Evolutionary conservation across 768 basidiomycete genomes (phyloP), one percentile per base, ranked within the genome.

Genomic region (Termitomyces sp.): DNA sequence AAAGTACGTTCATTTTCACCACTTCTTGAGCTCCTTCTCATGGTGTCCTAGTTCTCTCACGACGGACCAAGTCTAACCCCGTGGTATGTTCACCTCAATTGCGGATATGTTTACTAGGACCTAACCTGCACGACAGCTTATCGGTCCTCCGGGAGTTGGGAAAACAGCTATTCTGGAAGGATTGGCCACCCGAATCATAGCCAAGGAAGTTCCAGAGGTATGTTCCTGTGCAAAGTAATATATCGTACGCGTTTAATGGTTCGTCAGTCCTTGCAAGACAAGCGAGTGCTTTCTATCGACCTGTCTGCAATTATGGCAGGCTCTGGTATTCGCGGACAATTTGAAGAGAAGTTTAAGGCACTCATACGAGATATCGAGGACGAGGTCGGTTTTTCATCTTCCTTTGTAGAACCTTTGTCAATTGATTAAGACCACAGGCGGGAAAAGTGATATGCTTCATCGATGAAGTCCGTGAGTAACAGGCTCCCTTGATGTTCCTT

Each of bases 91-190:
- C 19, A 8, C 19, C 40, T 17, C 40, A 17, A 17, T 21, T 6
- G 3, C 30, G 34, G 7, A 47, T 10, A 6, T 2, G 19, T 49
- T 6, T 17, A n/a, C 3, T 40, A 45, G n/a, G 2, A 53, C 19
- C 32, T 45, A 42, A 42, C 19, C 12, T 26, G 7, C 44, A 50
- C 21, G 41, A 9, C 56, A 88, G 87, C 78, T 90, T 45, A 88
- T 91, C 53, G 88, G 90, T 6, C 85, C 90, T 24, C 90, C 93
- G 2, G 93, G 93, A 55, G 91, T 94, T 12, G 93, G 93, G 0
- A 97, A 97, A 72, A 96, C 93, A 0, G 92, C 93, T 0, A 93
- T 96, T 50, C 67, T 95, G 12, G 93, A 95, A 71, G 93, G 93
- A 2, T 77, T 97, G 15, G 93, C 93, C 0, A 88, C 82, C 61